Percentiles rank a stretch among this genome's conserved stretches.
These are phyloP conservation scores for Albifimbria verrucaria DNA, from an alignment of 2,329 filamentous ascomycete genomes.

Conservation along the genomic window DNA sequence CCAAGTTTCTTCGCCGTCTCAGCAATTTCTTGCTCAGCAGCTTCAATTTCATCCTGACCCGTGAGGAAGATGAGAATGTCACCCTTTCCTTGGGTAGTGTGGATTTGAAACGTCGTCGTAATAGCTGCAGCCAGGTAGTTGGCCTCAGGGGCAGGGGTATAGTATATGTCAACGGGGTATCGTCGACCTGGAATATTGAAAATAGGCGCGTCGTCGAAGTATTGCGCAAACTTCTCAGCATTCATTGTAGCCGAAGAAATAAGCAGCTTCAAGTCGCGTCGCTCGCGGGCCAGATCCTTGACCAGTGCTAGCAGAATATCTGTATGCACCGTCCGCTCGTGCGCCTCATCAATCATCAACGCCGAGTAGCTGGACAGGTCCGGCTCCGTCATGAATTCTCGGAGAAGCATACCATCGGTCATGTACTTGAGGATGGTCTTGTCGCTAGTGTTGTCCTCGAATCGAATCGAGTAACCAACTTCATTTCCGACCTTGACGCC, in stretches of 20 bases:
- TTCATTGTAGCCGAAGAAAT: constrained; percentile 96
- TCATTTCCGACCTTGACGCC: constrained; percentile 86
- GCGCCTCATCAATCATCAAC: constrained; percentile 95
- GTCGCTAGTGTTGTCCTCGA: constrained; percentile 87
- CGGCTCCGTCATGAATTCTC: constrained; percentile 87
- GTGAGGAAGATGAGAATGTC: constrained; percentile 95
- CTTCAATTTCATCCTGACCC: constrained; percentile 93
- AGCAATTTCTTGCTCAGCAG: constrained; percentile 76
- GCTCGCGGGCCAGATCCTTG: constrained; percentile 80
- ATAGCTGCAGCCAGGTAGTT: constrained; percentile 91
- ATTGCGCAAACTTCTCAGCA: constrained; percentile 84
- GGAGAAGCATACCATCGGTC: constrained; percentile 93
- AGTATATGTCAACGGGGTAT: constrained; percentile 89
- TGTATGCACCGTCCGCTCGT: constrained; percentile 87
- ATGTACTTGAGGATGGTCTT: constrained; percentile 94
- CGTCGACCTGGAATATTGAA: constrained; percentile 90
- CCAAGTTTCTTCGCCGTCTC: constrained; percentile 87
- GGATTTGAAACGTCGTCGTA: constrained; percentile 92
- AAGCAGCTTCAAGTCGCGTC: constrained; percentile 83
- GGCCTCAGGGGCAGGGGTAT: constrained; percentile 84
- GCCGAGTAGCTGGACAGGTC: constrained; percentile 79
- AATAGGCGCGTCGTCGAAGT: constrained; percentile 89
- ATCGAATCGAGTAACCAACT: constrained; percentile 92
- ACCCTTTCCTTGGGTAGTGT: constrained; percentile 78
- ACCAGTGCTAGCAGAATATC: constrained; percentile 86